Conservation (phyloP, 2,329 filamentous ascomycete species). For the Fusarium dlaminii region DNA sequence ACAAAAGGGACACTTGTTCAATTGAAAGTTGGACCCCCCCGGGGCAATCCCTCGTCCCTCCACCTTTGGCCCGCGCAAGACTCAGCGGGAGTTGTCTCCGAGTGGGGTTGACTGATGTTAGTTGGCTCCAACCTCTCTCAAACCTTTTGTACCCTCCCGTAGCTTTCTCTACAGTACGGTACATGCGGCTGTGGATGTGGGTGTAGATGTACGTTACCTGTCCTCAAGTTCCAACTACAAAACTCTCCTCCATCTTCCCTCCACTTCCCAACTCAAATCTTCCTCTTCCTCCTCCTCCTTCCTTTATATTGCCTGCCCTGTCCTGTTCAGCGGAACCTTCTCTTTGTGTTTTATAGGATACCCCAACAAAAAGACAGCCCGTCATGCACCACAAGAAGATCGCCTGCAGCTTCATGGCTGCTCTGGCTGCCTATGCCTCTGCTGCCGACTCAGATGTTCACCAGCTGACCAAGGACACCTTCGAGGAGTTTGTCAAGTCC, state of each 20-base stretch:
- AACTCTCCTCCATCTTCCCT: constrained; percentile 45
- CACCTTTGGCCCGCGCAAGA: constrained; percentile 11
- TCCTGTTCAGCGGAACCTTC: constrained; percentile 32
- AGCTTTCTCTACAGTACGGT: background rate
- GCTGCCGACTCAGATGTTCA: constrained; percentile 81
- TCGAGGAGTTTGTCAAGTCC: constrained; percentile 84
- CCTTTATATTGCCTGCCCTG: constrained; percentile 19
- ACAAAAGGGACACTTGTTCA: constrained; percentile 57
- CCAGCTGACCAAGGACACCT: constrained; percentile 85
- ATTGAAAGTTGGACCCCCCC: constrained; percentile 43
- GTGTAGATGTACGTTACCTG: constrained; percentile 28
- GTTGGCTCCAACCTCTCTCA: constrained; percentile 10
- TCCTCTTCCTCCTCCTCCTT: constrained; percentile 14
- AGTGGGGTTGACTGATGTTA: constrained; percentile 3
- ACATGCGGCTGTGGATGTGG: constrained; percentile 3
- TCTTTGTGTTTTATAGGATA: constrained; percentile 40
- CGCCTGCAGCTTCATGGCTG: constrained; percentile 64
- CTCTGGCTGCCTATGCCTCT: constrained; percentile 66
- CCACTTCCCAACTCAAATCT: constrained; percentile 30
- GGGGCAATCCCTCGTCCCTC: constrained; percentile 10
- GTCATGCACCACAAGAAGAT: constrained; percentile 62
- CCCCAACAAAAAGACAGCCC: constrained; percentile 33
- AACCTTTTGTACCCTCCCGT: constrained; percentile 9
- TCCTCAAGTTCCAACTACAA: constrained; percentile 47
- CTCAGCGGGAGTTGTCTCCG: constrained; percentile 36